phyloP scores from a whole-genome alignment of 371 early-diverging fungal genomes.

The Synchytrium microbalum region DNA sequence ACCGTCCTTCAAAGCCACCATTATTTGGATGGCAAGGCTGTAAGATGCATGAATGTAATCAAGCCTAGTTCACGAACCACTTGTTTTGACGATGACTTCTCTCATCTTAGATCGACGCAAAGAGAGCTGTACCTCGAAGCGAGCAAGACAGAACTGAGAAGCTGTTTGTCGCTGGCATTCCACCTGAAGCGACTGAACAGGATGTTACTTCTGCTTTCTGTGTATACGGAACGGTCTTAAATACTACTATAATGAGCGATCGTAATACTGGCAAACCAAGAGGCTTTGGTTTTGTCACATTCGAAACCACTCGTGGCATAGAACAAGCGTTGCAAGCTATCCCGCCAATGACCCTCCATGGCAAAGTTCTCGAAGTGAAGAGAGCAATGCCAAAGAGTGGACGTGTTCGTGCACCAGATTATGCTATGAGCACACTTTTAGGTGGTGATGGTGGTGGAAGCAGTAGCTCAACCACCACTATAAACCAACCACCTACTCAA shows the following conservation, averaged over 20 bases:
- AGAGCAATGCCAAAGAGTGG: constrained; percentile 50
- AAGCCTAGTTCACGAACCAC: background rate
- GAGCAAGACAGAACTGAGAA: constrained; percentile 67
- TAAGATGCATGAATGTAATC: constrained; percentile 26
- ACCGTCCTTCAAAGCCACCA: constrained; percentile 67
- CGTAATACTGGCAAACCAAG: constrained; percentile 62
- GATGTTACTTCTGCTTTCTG: constrained; percentile 68
- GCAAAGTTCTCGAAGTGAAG: constrained; percentile 45
- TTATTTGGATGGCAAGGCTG: constrained; percentile 74
- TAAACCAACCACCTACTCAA: no score
- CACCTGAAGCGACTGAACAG: constrained; percentile 69
- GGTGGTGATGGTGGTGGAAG: no score
- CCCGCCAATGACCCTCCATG: background rate
- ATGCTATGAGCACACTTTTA: no score
- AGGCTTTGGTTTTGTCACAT: constrained; percentile 70
- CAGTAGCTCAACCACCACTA: no score
- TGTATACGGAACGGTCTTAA: constrained; percentile 44
- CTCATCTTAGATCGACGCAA: constrained; percentile 72
- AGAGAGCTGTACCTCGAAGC: constrained; percentile 75
- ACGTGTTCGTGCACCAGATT: background rate
- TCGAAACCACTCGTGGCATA: constrained; percentile 65
- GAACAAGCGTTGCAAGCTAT: constrained; percentile 62
- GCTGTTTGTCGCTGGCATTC: constrained; percentile 86
- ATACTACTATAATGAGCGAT: constrained; percentile 81
- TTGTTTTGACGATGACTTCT: background rate